Base-by-base conservation (phyloP, 768 basidiomycete genomes). In the Rhizopogon vesiculosus region DNA sequence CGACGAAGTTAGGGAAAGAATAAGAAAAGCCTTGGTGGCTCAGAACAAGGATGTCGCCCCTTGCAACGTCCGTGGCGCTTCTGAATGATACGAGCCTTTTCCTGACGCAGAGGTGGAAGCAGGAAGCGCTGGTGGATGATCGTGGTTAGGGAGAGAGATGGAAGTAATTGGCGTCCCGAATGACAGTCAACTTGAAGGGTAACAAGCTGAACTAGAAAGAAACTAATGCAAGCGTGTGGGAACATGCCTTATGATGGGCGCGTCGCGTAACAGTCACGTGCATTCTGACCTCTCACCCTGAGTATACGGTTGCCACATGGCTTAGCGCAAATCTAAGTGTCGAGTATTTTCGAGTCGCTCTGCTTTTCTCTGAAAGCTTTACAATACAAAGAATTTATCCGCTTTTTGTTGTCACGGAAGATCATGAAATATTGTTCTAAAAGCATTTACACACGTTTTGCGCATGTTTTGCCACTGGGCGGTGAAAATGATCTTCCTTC, bases 251-350 rank as follows among this genome's bases (percentile, higher is more conserved):
- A 70, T 69, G 67, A 66, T 16, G 45, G 51, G 68, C 68, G 68
- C 68, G 69, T 70, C 69, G 69, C 69, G 69, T 70, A 71, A 68
- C 61, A 63, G 69, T 70, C 69, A 70, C 69, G 68, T 70, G 69
- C 56, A 33, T 28, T 39, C 51, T 51, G 29, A 51, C 51, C 51
- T 48, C 31, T 48, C 4, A 19, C 45, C 45, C 44, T n/a, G 45
- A 41, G n/a, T 33, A 12, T 38, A 2, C 5, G 5, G 10, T 48
- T 19, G 19, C 46, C 18, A 48, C 7, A 35, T 35, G 46, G 33
- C 18, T 22, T 16, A 1, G 13, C 2, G 18, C 33, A 46, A n/a
- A 19, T 33, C 18, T n/a, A 18, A 3, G 25, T 25, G 25, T 25
- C 25, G 5, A 25, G 25, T 25, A 25, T 25, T 25, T 25, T 25